These are phyloP conservation scores for Verticillium klebahnii DNA, from an alignment of 2,329 filamentous ascomycete species.

Conservation along the genomic window DNA sequence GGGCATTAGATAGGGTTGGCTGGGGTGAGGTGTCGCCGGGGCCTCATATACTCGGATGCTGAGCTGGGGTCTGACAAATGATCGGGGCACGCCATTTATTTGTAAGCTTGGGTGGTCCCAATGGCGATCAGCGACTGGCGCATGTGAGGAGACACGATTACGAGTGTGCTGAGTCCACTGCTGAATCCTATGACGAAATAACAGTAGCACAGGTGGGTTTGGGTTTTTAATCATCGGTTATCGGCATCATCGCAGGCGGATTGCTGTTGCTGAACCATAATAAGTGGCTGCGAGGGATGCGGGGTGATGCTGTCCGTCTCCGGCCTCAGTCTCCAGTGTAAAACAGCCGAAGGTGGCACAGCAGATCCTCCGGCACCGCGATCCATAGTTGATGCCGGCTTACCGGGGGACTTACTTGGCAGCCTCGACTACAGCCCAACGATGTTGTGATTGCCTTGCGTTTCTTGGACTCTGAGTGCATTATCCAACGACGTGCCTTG, in stretches of 20 bases:
- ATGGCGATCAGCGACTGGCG: neutral
- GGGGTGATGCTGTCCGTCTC: neutral
- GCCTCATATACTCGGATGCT: neutral
- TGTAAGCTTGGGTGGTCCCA: neutral
- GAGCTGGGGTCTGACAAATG: neutral
- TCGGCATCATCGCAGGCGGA: neutral
- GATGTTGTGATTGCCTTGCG: neutral
- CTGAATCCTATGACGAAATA: neutral
- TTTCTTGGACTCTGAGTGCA: too few species aligned
- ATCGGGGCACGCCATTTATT: neutral
- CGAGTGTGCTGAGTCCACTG: too few species aligned
- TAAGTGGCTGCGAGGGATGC: neutral
- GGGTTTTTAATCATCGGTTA: neutral
- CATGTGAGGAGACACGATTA: neutral
- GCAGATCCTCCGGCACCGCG: neutral
- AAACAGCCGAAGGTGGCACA: neutral
- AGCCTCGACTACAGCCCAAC: too few species aligned
- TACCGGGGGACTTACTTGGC: neutral
- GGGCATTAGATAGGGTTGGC: neutral
- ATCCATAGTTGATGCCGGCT: neutral
- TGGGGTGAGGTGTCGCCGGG: neutral
- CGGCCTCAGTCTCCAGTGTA: neutral
- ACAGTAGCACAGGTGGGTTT: neutral
- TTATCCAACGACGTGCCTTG: neutral
- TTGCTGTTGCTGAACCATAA: neutral